A percentile compares a stretch with the other conserved stretches of the same genome.
Conservation (phyloP, 768 basidiomycete genomes). For the Pisolithus orientalis region DNA sequence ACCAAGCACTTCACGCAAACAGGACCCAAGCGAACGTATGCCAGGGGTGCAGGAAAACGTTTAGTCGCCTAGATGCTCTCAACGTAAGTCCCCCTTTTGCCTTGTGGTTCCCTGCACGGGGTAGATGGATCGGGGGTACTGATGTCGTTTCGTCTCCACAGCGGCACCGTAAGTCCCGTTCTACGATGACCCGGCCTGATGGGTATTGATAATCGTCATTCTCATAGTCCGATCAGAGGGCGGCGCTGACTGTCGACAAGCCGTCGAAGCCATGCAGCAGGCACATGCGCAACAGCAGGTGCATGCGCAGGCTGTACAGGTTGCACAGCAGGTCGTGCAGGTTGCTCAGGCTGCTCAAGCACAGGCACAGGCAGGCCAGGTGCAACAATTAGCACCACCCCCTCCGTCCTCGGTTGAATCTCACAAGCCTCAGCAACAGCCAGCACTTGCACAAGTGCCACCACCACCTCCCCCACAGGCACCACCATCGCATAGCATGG, state of each 20-base stretch:
- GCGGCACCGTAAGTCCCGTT: constrained; percentile 64
- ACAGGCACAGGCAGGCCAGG: neutral
- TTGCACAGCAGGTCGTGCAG: constrained; percentile 1
- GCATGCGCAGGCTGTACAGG: constrained; percentile 12
- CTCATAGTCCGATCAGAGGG: constrained; percentile 75
- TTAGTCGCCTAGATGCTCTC: constrained; percentile 88
- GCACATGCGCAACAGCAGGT: constrained; percentile 18
- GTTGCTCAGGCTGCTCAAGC: neutral
- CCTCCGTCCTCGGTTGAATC: neutral
- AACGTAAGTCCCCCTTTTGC: constrained; percentile 63
- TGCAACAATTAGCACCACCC: neutral
- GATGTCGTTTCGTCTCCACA: constrained; percentile 19
- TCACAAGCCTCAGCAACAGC: neutral
- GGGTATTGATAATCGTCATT: constrained; percentile 14
- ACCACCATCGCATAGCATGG: neutral
- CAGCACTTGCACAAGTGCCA: neutral
- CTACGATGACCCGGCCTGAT: constrained; percentile 4
- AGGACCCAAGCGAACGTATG: constrained; percentile 83
- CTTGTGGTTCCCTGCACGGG: constrained; percentile 7
- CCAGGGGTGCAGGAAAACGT: constrained; percentile 89
- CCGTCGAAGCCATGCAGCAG: constrained; percentile 33
- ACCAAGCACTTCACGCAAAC: constrained; percentile 83
- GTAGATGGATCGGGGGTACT: too few relatives aligned
- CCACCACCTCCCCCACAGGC: neutral
- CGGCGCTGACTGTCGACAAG: constrained; percentile 65